Percentiles rank a stretch among this genome's conserved stretches.
These are phyloP conservation scores for Saxophila tyrrhenica DNA, from an alignment of 495 filamentous ascomycete genomes.

Conservation along the genomic window DNA sequence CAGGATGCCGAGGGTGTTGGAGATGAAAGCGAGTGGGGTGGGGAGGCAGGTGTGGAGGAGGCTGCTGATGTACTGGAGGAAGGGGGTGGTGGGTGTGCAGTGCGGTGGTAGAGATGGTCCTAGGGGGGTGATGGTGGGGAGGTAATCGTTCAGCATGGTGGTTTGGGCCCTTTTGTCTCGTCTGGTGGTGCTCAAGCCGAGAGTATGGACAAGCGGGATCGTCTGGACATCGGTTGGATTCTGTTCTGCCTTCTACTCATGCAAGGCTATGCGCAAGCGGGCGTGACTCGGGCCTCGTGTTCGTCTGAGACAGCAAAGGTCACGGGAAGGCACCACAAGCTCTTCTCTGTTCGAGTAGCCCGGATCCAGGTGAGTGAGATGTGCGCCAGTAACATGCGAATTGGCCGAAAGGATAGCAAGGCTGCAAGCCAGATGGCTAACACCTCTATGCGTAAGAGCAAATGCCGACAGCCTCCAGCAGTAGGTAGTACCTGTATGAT, in stretches of 20 bases:
- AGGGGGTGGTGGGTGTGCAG: slow-evolving; percentile 51
- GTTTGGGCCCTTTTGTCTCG: background rate
- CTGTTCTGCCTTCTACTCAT: background rate
- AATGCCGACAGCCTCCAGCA: too few relatives aligned
- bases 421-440: too few relatives aligned
- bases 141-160: slow-evolving; percentile 4
- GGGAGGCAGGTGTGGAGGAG: slow-evolving; percentile 57
- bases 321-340: background rate
- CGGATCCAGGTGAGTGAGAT: background rate
- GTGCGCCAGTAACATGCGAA: too few relatives aligned
- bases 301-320: background rate
- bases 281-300: background rate
- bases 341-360: background rate
- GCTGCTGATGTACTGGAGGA: slow-evolving; percentile 48
- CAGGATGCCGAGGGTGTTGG: slow-evolving; percentile 49
- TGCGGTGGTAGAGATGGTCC: slow-evolving; percentile 51
- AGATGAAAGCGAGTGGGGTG: slow-evolving; percentile 53
- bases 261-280: background rate
- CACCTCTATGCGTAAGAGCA: too few relatives aligned
- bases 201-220: background rate
- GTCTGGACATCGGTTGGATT: background rate
- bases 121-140: slow-evolving; percentile 21
- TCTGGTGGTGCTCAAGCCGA: background rate
- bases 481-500: too few relatives aligned
- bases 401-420: too few relatives aligned